Evolutionary conservation across 2,329 filamentous ascomycete species (phyloP), one percentile per base, ranked within the genome.

Genomic region (Byssothecium circinans): DNA sequence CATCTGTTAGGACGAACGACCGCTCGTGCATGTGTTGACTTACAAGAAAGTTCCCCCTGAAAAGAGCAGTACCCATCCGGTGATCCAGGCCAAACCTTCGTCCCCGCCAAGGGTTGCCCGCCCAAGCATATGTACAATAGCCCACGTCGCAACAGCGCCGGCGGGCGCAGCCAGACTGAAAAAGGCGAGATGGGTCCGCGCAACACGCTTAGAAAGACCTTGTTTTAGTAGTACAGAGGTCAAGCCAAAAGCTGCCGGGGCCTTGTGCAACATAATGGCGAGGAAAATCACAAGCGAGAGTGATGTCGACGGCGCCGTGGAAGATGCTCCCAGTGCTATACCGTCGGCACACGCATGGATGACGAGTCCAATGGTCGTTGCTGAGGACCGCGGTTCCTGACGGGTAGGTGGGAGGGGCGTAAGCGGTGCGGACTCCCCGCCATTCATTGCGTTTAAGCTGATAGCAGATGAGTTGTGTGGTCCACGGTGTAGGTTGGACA

Each of bases 191-290:
- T 97, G 94, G 0, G 86, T 86, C 47, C 92, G 80, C 1, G 91
- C 89, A 8, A 85, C 86, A 35, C 92, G 84, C 70, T 95, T 97
- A 11, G 88, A 90, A 1, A 97, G 77, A 0, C 94, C 94, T 66
- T 96, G 91, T 69, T 92, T 95, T 38, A 99, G 77, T 38, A 99
- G 75, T 2, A 96, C 83, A 1, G 91, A 91, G 0, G 92, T 97
- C 39, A 99, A 75, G 0, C 94, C 94, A 74, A 99, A 99, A 0
- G 94, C 91, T 1, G 94, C 94, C 0, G 91, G 92, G 1, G 91
- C 92, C 74, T 97, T 99, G 73, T 99, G 94, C 5, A 97, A 83
- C 88, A 99, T 95, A 58, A 99, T 94, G 10, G 94, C 94, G 33
- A 96, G 74, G 70, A 99, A 99, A 32, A 99, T 90, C 60, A 99